These are phyloP conservation scores for Arachis monticola DNA, from an alignment of 331 rosid genomes.

Conservation along the genomic window DNA sequence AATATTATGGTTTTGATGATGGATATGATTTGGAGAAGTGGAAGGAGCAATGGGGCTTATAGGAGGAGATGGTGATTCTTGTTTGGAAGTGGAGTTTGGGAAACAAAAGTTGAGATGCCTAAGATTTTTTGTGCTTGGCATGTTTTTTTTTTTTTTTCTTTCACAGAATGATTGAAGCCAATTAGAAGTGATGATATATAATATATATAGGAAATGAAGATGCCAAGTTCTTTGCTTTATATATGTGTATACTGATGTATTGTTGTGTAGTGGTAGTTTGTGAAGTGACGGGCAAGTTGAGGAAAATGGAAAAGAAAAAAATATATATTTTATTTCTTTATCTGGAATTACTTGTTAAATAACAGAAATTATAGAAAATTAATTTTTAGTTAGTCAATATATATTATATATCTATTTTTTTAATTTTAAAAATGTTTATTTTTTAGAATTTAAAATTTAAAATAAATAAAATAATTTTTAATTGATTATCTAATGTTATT, in stretches of 20 bases:
- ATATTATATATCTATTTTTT: too few species aligned
- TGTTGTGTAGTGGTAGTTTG: neutral
- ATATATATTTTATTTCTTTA: too few species aligned
- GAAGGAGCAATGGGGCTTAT: constrained; percentile 23
- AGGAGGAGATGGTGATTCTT: constrained; percentile 47
- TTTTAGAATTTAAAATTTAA: too few species aligned
- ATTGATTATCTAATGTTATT: too few species aligned
- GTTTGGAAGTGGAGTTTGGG: constrained; percentile 51
- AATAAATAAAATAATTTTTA: too few species aligned
- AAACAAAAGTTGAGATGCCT: constrained; percentile 58
- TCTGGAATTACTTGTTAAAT: too few species aligned
- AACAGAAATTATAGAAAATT: too few species aligned
- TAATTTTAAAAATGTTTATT: too few species aligned
- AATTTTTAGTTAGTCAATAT: too few species aligned
- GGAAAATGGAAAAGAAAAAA: neutral
- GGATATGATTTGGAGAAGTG: neutral
- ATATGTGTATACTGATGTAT: neutral
- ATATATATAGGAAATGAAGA: neutral
- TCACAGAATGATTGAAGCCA: neutral
- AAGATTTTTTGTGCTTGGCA: constrained; percentile 55
- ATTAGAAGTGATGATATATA: neutral
- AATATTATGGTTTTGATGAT: neutral
- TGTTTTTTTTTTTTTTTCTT: constrained; percentile 9
- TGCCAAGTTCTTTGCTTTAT: neutral
- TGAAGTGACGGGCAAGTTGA: neutral